Percentiles rank a stretch among this genome's conserved stretches.
Conservation (phyloP, 148 eudicot genomes). For the Diospyros lotus region DNA sequence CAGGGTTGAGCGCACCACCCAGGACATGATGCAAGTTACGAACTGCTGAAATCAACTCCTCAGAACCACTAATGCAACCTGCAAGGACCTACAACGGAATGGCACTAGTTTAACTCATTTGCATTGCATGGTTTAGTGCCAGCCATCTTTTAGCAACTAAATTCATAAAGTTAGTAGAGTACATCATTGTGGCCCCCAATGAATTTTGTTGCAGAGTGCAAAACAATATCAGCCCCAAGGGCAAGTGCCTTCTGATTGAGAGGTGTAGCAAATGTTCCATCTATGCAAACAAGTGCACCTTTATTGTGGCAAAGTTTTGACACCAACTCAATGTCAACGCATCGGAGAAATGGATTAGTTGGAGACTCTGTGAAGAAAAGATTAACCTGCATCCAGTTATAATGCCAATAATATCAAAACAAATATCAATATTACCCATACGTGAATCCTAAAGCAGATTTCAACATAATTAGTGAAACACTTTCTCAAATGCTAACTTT, state of each 20-base stretch:
- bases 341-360: conserved; percentile 79
- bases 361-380: conserved; percentile 88
- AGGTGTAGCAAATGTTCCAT: conserved; percentile 86
- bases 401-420: background rate
- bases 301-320: conserved; percentile 73
- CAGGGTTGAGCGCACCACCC: conserved; percentile 84
- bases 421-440: background rate
- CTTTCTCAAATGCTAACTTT: conserved; percentile 28
- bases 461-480: background rate
- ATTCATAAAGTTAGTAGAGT: background rate
- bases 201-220: conserved; percentile 74
- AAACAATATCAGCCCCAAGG: conserved; percentile 70
- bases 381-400: conserved; percentile 29
- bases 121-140: background rate
- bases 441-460: background rate
- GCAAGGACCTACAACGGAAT: conserved; percentile 60
- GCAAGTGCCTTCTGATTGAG: conserved; percentile 84
- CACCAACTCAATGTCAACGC: conserved; percentile 76
- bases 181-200: conserved; percentile 83
- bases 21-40: conserved; percentile 71
- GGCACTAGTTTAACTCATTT: background rate
- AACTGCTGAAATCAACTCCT: conserved; percentile 43
- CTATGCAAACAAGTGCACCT: conserved; percentile 77
- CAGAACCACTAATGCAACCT: conserved; percentile 77
- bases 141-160: background rate